These are phyloP conservation scores for Rhizopogon sp. DNA, from an alignment of 768 basidiomycete species.

Conservation along the genomic window DNA sequence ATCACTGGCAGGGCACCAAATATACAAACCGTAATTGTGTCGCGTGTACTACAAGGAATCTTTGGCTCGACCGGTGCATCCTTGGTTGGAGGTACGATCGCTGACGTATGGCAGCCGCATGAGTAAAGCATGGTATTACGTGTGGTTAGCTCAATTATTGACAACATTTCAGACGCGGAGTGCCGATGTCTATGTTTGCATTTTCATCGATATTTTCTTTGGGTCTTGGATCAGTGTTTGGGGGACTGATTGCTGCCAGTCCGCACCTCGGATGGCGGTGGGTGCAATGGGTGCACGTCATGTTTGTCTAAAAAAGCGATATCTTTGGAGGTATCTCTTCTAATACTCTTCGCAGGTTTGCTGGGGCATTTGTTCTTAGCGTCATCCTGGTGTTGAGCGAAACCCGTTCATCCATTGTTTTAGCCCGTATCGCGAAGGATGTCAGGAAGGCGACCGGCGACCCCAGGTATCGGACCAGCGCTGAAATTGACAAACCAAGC, in stretches of 20 bases:
- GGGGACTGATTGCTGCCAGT: slow-evolving; percentile 59
- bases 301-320: slow-evolving; percentile 27
- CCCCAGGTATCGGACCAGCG: slow-evolving; percentile 50
- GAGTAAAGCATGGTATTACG: slow-evolving; percentile 38
- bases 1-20: slow-evolving; percentile 29
- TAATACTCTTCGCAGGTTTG: slow-evolving; percentile 32
- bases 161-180: slow-evolving; percentile 25
- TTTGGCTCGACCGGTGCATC: slow-evolving; percentile 62
- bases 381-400: slow-evolving; percentile 58
- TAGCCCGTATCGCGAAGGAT: slow-evolving; percentile 54
- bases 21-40: slow-evolving; percentile 52
- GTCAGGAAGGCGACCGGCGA: slow-evolving; percentile 63
- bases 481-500: slow-evolving; percentile 55
- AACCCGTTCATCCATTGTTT: slow-evolving; percentile 63
- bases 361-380: slow-evolving; percentile 41
- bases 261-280: slow-evolving; percentile 60
- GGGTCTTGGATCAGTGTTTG: slow-evolving; percentile 54
- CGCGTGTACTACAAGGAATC: slow-evolving; percentile 55
- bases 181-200: slow-evolving; percentile 70
- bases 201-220: slow-evolving; percentile 51
- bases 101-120: slow-evolving; percentile 59
- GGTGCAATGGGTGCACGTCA: slow-evolving; percentile 75
- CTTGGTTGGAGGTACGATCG: slow-evolving; percentile 65
- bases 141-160: background rate
- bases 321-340: background rate